These are phyloP conservation scores for Narthecium ossifragum DNA, from an alignment of 106 monocot species.

Conservation along the genomic window DNA sequence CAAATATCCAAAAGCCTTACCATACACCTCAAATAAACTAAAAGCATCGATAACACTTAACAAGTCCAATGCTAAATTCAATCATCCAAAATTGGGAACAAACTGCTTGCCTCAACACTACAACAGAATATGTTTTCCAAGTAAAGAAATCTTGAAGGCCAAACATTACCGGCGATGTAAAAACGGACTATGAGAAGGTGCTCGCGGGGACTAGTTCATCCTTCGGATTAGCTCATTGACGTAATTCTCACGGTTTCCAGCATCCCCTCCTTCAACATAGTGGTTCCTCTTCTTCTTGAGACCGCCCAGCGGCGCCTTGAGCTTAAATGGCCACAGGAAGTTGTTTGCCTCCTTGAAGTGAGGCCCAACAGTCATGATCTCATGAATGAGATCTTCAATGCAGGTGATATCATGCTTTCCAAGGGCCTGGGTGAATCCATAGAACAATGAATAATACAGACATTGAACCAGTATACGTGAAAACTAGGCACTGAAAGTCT, in stretches of 20 bases:
- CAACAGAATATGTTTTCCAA: background rate
- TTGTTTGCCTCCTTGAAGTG: constrained; percentile 58
- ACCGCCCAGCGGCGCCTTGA: constrained; percentile 41
- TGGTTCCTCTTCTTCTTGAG: constrained; percentile 55
- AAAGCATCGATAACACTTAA: background rate
- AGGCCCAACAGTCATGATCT: constrained; percentile 46
- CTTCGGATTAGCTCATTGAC: constrained; percentile 52
- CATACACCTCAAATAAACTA: too few relatives aligned
- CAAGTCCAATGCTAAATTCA: background rate
- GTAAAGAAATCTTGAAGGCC: background rate
- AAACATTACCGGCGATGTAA: background rate
- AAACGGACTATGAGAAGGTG: background rate
- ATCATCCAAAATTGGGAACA: constrained; percentile 7
- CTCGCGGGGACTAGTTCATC: constrained; percentile 31
- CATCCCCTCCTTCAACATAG: constrained; percentile 57
- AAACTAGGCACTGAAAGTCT: too few relatives aligned
- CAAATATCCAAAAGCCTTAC: too few relatives aligned
- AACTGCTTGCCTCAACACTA: background rate
- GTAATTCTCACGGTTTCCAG: constrained; percentile 45
- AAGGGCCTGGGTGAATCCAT: constrained; percentile 16
- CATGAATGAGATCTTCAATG: constrained; percentile 50
- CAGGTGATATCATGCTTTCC: constrained; percentile 38
- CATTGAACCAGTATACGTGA: background rate
- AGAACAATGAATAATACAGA: background rate
- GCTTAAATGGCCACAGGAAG: constrained; percentile 51